phyloP scores from a whole-genome alignment of 2,329 filamentous ascomycete genomes.

The Fusarium gaditjirri region DNA sequence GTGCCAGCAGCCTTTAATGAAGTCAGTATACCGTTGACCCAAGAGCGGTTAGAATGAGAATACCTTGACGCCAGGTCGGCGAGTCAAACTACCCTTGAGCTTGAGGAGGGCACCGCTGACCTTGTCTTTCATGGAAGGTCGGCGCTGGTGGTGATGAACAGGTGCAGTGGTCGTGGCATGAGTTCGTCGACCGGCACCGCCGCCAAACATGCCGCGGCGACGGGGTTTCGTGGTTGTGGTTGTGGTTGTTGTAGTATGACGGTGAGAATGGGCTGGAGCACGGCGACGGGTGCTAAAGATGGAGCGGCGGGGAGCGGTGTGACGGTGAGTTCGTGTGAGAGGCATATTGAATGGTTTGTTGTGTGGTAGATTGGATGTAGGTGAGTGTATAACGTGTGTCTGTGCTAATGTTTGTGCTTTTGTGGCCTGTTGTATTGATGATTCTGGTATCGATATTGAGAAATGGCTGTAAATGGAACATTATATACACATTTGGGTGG shows the following conservation, averaged over 20 bases:
- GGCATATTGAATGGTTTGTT: constrained; percentile 45
- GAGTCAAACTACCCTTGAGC: constrained; percentile 75
- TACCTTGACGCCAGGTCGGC: constrained; percentile 77
- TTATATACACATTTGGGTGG: constrained; percentile 28
- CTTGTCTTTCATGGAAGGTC: constrained; percentile 78
- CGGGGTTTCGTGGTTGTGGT: constrained; percentile 55
- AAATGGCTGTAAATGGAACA: not conserved
- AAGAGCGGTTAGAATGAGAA: constrained; percentile 1
- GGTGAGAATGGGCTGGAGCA: constrained; percentile 41
- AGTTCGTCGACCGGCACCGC: constrained; percentile 50
- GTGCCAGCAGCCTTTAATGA: constrained; percentile 73
- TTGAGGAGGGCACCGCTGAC: constrained; percentile 79
- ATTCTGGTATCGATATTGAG: not conserved
- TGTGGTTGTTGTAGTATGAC: constrained; percentile 49
- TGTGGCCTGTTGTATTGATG: constrained; percentile 10
- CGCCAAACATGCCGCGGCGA: constrained; percentile 55
- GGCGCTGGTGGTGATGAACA: constrained; percentile 73
- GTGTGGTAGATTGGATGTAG: not conserved
- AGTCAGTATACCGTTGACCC: constrained; percentile 9
- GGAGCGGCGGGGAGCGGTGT: constrained; percentile 44
- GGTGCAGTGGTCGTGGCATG: constrained; percentile 49
- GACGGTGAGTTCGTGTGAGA: constrained; percentile 42
- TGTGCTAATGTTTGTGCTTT: constrained; percentile 11
- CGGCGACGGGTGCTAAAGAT: constrained; percentile 41
- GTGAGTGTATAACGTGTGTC: not conserved